A percentile compares a stretch with the other conserved stretches of the same genome.
Conservation (phyloP, 2,329 filamentous ascomycete species). For the Pseudopithomyces maydicus region DNA sequence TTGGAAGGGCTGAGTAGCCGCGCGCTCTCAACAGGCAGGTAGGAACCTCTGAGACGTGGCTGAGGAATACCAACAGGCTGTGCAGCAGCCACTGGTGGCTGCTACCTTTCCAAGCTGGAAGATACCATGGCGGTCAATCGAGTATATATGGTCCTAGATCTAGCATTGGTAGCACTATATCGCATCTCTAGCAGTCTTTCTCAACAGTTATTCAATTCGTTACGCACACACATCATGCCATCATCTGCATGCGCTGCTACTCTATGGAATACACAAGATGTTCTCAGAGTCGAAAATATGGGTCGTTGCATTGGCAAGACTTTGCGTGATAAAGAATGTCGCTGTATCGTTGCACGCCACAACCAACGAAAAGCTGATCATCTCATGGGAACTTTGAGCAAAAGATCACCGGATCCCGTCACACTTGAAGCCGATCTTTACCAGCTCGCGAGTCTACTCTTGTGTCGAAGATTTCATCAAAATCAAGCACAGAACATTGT, state of each 20-base stretch:
- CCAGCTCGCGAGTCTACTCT: conserved; percentile 13
- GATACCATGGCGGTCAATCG: neutral
- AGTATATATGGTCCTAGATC: neutral
- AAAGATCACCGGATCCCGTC: conserved; percentile 10
- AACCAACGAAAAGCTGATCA: conserved; percentile 1
- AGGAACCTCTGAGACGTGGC: neutral
- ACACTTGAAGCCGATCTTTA: conserved; percentile 10
- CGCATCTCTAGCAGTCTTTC: neutral
- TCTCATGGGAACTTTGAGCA: conserved; percentile 11
- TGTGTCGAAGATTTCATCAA: conserved; percentile 9
- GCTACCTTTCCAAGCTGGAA: neutral
- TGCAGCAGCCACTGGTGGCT: neutral
- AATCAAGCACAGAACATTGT: conserved; percentile 7
- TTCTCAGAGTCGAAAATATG: conserved; percentile 15
- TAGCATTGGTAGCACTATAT: too few species aligned
- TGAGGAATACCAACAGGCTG: conserved; percentile 1
- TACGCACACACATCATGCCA: neutral
- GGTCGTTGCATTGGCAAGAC: conserved; percentile 18
- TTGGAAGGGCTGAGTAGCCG: neutral
- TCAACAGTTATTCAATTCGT: neutral
- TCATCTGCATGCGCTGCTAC: neutral
- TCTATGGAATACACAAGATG: conserved; percentile 13
- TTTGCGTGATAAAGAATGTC: conserved; percentile 15
- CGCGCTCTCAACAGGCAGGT: conserved; percentile 1
- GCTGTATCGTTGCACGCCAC: neutral